Base-by-base conservation (phyloP, 225 moss, liverwort and hornwort species). In the Pseudoscleropodium purum region DNA sequence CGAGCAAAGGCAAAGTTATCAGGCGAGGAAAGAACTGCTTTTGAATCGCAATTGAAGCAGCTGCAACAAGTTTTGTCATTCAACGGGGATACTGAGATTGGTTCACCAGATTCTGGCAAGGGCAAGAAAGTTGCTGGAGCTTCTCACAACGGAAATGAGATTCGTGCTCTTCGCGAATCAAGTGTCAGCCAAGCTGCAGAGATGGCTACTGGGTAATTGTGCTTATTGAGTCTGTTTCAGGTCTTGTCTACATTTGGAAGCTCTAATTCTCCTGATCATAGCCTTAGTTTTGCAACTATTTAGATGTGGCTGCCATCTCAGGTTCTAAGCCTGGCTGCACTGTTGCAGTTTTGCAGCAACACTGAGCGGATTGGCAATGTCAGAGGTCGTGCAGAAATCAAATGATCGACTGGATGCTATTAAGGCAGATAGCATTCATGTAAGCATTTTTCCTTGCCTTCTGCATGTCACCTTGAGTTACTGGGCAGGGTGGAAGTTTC, bases 161-260 rank as follows among this genome's bases (percentile, higher is more conserved):
- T 99, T 75, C 94, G 93, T 78, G 90, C 94, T 67, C 94, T 99
- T 84, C 96, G 97, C 73, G 99, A 99, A 82, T 96, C 97, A 69
- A 96, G 99, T 94, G 96, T 99, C 84, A 95, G 94, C 90, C 97
- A 99, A 95, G 99, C 99, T 92, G 97, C 97, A 86, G 95, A 97
- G 92, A 95, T 99, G 96, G 97, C 99, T 84, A 93, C 96, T 80
- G 97, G 99, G 97, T 99, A 93, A 88, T 84, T 90, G 75, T 64
- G 36, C 59, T 89, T 61, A 68, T 83, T 80, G 84, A 87, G 68
- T 75, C 75, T 89, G 65, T 82, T 82, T 83, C 57, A 63, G 56
- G 54, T 90, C 63, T 70, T 76, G 49, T 66, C 77, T 78, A 67
- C 9, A 79, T 78, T 65, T 77, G 56, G 76, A 82, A 83, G 76